Conservation (phyloP, 2,329 filamentous ascomycete species). For the Penicillium sp. region DNA sequence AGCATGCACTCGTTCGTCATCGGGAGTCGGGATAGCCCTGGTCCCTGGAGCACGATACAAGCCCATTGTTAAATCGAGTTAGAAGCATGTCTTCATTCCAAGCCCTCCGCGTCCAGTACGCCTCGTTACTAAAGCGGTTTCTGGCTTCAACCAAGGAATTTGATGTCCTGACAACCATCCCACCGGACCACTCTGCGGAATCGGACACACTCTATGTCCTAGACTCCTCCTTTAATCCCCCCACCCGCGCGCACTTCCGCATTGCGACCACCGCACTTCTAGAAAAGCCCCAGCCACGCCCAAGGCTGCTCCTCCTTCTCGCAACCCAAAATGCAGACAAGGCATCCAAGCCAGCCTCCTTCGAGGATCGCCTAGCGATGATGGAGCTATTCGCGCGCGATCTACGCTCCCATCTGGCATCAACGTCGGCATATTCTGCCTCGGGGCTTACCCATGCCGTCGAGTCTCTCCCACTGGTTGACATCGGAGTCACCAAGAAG, state of each 20-base stretch:
- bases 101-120: slow-evolving; percentile 38
- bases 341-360: slow-evolving; percentile 48
- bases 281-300: slow-evolving; percentile 27
- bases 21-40: too few species aligned
- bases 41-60: not conserved
- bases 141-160: slow-evolving; percentile 38
- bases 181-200: slow-evolving; percentile 13
- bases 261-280: slow-evolving; percentile 54
- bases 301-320: slow-evolving; percentile 56
- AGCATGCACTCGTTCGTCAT: too few species aligned
- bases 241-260: slow-evolving; percentile 56
- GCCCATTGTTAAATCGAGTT: not conserved
- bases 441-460: not conserved
- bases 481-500: slow-evolving; percentile 48
- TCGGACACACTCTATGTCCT: slow-evolving; percentile 56
- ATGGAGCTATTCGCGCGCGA: slow-evolving; percentile 48
- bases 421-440: slow-evolving; percentile 10
- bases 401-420: slow-evolving; percentile 32
- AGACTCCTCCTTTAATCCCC: slow-evolving; percentile 65
- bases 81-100: slow-evolving; percentile 25
- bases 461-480: slow-evolving; percentile 34
- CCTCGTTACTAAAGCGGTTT: slow-evolving; percentile 44
- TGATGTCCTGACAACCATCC: slow-evolving; percentile 23
- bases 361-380: slow-evolving; percentile 49
- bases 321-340: slow-evolving; percentile 65